A percentile compares a stretch with the other conserved stretches of the same genome.
Evolutionary conservation across 2,329 filamentous ascomycete genomes (phyloP).

Genomic region (Coniochaeta hoffmannii): DNA sequence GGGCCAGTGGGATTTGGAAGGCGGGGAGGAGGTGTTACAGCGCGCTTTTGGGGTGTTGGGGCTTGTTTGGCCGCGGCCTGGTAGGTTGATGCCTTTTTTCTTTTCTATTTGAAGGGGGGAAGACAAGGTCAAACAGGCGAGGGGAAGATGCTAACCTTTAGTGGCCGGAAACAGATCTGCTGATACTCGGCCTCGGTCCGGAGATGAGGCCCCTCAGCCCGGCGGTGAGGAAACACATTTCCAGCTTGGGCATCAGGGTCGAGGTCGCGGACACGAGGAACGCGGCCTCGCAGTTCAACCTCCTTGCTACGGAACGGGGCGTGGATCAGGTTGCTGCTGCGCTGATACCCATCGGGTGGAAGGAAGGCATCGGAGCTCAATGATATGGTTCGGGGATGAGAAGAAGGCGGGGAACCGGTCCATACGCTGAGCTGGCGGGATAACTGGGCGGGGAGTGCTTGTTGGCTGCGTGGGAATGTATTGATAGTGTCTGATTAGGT

Average conservation of each 20-base stretch:
- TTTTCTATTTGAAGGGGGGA: neutral
- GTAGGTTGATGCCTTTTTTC: slow-evolving; percentile 55
- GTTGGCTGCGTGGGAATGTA: neutral
- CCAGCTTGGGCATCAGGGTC: slow-evolving; percentile 71
- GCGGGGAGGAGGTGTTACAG: slow-evolving; percentile 36
- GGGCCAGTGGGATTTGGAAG: slow-evolving; percentile 63
- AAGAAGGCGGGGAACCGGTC: no score
- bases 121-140: neutral
- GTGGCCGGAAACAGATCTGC: slow-evolving; percentile 53
- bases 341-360: slow-evolving; percentile 80
- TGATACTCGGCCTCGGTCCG: slow-evolving; percentile 82
- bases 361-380: slow-evolving; percentile 45
- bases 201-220: slow-evolving; percentile 70
- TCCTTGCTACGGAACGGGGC: slow-evolving; percentile 89
- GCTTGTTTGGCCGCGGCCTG: slow-evolving; percentile 80
- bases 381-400: no score
- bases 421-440: no score
- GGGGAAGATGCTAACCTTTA: neutral
- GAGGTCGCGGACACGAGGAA: slow-evolving; percentile 91
- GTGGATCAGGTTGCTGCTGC: slow-evolving; percentile 80
- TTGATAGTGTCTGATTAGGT: no score
- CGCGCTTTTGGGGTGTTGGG: slow-evolving; percentile 69
- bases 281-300: slow-evolving; percentile 88
- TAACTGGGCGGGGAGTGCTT: no score
- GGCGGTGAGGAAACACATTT: slow-evolving; percentile 63